A percentile compares a stretch with the other conserved stretches of the same genome.
Conservation (phyloP, 1,284 basidiomycete genomes). For the Fistulinella cinereoalba region DNA sequence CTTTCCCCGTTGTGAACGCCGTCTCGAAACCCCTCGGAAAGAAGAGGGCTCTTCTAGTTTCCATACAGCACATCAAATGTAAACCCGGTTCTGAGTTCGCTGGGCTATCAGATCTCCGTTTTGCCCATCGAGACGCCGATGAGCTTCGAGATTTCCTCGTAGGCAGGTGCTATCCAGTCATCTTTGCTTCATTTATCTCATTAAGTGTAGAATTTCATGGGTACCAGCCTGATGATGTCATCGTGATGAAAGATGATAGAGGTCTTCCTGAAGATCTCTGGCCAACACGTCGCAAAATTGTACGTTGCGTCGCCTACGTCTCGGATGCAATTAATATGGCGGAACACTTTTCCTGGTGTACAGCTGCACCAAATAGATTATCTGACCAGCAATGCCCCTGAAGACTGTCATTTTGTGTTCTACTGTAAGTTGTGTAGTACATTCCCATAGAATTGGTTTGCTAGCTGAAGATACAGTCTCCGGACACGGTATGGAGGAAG, state of each 20-base stretch:
- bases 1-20: constrained; percentile 1
- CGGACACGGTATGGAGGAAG: constrained; percentile 34
- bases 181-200: constrained; percentile 5
- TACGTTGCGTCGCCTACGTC: constrained; percentile 11
- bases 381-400: constrained; percentile 25
- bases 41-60: constrained; percentile 27
- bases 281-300: constrained; percentile 32
- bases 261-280: constrained; percentile 8
- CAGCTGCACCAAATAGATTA: constrained; percentile 28
- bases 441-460: background rate
- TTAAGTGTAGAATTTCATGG: constrained; percentile 14
- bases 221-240: constrained; percentile 31
- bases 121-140: constrained; percentile 23
- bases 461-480: constrained; percentile 17
- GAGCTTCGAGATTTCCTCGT: constrained; percentile 15
- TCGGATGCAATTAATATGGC: background rate
- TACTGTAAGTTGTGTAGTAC: constrained; percentile 31
- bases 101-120: constrained; percentile 12
- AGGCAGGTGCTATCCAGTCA: constrained; percentile 3
- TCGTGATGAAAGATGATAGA: constrained; percentile 31
- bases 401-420: constrained; percentile 38
- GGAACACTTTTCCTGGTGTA: background rate
- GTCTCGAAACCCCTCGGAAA: background rate
- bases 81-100: constrained; percentile 1
- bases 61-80: constrained; percentile 12